Evolutionary conservation across 2,329 filamentous ascomycete species (phyloP).

Genomic region (Cordyceps sp.): DNA sequence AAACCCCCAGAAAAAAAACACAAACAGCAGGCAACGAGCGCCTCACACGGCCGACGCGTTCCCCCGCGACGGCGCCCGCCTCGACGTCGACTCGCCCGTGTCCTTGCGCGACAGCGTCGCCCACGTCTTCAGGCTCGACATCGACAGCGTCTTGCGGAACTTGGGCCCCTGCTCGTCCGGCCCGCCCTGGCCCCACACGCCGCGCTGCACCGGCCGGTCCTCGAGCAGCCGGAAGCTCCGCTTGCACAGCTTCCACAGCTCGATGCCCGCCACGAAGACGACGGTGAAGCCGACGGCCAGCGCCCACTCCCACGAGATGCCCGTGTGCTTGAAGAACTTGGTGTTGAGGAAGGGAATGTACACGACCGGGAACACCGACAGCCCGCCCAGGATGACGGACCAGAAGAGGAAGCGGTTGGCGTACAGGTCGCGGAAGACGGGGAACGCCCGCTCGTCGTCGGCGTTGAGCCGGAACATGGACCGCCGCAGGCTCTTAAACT

Average conservation of each 20-base stretch:
- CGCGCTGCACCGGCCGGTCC: slow-evolving; percentile 30
- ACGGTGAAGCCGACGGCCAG: slow-evolving; percentile 46
- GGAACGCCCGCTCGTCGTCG: slow-evolving; percentile 29
- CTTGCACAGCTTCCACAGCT: slow-evolving; percentile 58
- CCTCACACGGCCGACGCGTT: too few species aligned
- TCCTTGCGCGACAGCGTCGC: slow-evolving; percentile 24
- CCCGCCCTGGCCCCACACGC: slow-evolving; percentile 34
- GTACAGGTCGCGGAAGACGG: slow-evolving; percentile 46
- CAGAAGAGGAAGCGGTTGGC: slow-evolving; percentile 56
- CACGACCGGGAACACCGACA: slow-evolving; percentile 51
- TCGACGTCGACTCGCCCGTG: slow-evolving; percentile 18
- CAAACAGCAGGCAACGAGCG: too few species aligned
- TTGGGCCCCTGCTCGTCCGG: slow-evolving; percentile 26
- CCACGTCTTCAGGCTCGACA: slow-evolving; percentile 33
- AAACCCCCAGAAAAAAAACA: too few species aligned
- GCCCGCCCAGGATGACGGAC: slow-evolving; percentile 40
- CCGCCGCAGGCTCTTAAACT: slow-evolving; percentile 57
- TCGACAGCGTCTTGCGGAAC: slow-evolving; percentile 31
- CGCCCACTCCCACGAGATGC: slow-evolving; percentile 62
- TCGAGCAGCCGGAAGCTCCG: slow-evolving; percentile 34
- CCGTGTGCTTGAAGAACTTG: slow-evolving; percentile 54
- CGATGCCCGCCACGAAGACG: slow-evolving; percentile 50
- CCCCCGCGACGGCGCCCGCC: slow-evolving; percentile 9
- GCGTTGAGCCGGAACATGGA: slow-evolving; percentile 54
- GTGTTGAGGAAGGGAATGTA: slow-evolving; percentile 58